These are phyloP conservation scores for Lasiosphaeriaceae sp. DNA, from an alignment of 495 filamentous ascomycete species.

Conservation along the genomic window DNA sequence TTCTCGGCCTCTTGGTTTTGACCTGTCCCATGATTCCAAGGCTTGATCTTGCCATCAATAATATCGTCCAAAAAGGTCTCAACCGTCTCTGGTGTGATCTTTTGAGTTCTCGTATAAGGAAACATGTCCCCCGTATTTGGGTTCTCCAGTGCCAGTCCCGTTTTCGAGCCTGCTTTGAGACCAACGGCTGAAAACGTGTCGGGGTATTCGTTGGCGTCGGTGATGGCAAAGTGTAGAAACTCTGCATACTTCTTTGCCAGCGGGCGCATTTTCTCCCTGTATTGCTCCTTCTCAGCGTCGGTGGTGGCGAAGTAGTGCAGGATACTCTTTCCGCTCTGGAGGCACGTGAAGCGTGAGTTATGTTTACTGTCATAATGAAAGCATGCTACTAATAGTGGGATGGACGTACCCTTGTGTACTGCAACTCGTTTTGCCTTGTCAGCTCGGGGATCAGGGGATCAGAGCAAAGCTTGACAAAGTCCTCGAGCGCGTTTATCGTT, in stretches of 20 bases:
- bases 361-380: too few species aligned
- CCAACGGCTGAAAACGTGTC: conserved; percentile 25
- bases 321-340: conserved; percentile 31
- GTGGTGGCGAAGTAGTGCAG: conserved; percentile 29
- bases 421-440: conserved; percentile 27
- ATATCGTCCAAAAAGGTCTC: conserved; percentile 18
- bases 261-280: conserved; percentile 19
- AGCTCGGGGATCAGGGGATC: conserved; percentile 32
- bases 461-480: conserved; percentile 23
- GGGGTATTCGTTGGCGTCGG: conserved; percentile 30
- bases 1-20: background rate
- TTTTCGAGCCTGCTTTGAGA: conserved; percentile 7
- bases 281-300: conserved; percentile 15
- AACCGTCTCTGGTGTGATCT: conserved; percentile 13
- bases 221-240: conserved; percentile 30
- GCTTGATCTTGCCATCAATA: conserved; percentile 16
- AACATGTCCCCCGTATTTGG: conserved; percentile 17
- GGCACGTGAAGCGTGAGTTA: background rate
- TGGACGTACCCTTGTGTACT: conserved; percentile 25
- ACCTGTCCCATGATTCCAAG: background rate
- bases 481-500: conserved; percentile 20
- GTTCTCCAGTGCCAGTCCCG: conserved; percentile 18
- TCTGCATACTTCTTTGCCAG: conserved; percentile 33
- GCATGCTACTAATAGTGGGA: background rate
- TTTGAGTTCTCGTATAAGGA: conserved; percentile 7